Conservation (phyloP, 345 rosid genomes). For the Bruguiera sexangula region DNA sequence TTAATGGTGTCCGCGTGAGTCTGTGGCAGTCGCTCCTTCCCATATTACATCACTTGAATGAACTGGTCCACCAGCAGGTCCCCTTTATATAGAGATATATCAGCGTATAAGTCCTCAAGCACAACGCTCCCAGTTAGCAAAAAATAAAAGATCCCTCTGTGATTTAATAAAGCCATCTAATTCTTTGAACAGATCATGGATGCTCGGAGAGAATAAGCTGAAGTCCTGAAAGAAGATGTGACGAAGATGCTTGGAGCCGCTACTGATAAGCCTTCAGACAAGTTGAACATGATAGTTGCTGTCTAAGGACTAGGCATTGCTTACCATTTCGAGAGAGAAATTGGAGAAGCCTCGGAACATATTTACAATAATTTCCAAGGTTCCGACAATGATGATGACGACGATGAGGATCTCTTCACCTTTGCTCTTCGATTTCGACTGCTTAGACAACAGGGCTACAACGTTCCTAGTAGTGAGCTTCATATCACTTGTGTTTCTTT, state of each 20-base stretch:
- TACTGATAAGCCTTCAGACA: not conserved
- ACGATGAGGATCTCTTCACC: not conserved
- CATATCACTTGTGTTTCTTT: not conserved
- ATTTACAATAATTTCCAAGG: not conserved
- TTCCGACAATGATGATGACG: not conserved
- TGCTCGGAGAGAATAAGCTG: not conserved
- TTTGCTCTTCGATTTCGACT: conserved; percentile 25
- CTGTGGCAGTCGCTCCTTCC: too few species aligned
- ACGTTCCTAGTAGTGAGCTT: conserved; percentile 8
- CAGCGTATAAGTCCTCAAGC: too few species aligned
- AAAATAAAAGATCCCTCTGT: too few species aligned
- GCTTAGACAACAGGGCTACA: conserved; percentile 22
- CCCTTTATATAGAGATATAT: too few species aligned
- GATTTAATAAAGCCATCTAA: too few species aligned
- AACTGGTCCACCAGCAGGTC: too few species aligned
- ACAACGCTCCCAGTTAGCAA: too few species aligned
- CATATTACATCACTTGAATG: too few species aligned
- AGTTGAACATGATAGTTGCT: conserved; percentile 9
- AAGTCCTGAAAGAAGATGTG: conserved; percentile 4
- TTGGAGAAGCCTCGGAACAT: not conserved
- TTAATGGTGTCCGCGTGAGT: too few species aligned
- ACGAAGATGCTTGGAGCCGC: not conserved
- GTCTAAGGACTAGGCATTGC: conserved; percentile 20
- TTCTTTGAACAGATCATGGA: not conserved
- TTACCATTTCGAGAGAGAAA: conserved; percentile 22